phyloP scores from a whole-genome alignment of 495 filamentous ascomycete genomes.

The Podospora pseudocomata region DNA sequence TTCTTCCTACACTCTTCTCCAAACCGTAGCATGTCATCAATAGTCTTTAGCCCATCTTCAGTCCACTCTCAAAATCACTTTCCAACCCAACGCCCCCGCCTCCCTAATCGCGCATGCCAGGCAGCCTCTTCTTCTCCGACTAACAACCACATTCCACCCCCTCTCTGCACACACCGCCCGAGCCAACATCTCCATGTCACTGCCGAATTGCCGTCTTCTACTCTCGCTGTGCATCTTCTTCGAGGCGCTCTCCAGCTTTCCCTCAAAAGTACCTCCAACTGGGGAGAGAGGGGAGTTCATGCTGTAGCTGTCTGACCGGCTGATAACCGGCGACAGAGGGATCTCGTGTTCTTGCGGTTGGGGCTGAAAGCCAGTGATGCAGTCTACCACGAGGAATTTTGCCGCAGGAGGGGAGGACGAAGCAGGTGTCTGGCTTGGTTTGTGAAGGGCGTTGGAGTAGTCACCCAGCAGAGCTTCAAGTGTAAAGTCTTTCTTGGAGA shows the following conservation, averaged over 20 bases:
- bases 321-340: conserved; percentile 35
- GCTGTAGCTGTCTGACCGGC: conserved; percentile 26
- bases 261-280: conserved; percentile 1
- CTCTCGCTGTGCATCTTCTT: conserved; percentile 50
- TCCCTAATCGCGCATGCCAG: conserved; percentile 67
- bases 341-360: conserved; percentile 37
- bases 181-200: conserved; percentile 60
- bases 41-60: conserved; percentile 22
- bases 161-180: conserved; percentile 66
- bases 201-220: conserved; percentile 50
- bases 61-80: conserved; percentile 60
- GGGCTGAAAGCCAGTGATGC: conserved; percentile 47
- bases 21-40: not conserved
- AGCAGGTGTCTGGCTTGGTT: conserved; percentile 27
- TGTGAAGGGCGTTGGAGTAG: conserved; percentile 30
- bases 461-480: conserved; percentile 42
- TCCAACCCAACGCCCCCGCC: conserved; percentile 62
- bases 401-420: conserved; percentile 25
- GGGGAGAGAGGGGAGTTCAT: conserved; percentile 5
- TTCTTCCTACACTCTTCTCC: not conserved
- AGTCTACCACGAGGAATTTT: conserved; percentile 52
- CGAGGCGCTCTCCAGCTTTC: conserved; percentile 29
- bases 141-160: conserved; percentile 66
- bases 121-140: conserved; percentile 59
- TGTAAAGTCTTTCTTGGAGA: conserved; percentile 33